A percentile compares a stretch with the other conserved stretches of the same genome.
Conservation (phyloP, 768 basidiomycete genomes). For the Mycena floridula region DNA sequence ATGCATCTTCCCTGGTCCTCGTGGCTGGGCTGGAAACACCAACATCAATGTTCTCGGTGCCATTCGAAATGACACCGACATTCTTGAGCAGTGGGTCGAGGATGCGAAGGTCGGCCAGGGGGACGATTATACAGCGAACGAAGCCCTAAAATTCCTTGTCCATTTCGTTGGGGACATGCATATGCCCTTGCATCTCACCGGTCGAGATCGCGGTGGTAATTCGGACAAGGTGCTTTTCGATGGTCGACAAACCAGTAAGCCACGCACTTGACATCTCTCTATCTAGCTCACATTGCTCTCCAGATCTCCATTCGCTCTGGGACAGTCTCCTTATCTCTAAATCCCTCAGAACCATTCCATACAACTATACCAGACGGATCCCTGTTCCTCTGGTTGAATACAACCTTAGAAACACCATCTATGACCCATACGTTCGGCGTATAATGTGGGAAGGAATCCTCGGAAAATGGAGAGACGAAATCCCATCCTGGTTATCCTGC, state of each 20-base stretch:
- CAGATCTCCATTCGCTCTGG: constrained; percentile 86
- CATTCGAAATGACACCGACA: constrained; percentile 67
- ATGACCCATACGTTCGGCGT: constrained; percentile 82
- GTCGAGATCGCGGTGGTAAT: constrained; percentile 86
- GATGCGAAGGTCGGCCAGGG: constrained; percentile 12
- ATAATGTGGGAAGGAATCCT: constrained; percentile 83
- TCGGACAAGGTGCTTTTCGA: constrained; percentile 70
- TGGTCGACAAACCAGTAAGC: constrained; percentile 63
- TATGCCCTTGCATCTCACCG: constrained; percentile 88
- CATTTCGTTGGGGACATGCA: constrained; percentile 95
- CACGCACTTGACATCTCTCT: neutral
- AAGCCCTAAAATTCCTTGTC: constrained; percentile 87
- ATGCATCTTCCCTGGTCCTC: constrained; percentile 72
- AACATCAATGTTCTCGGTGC: constrained; percentile 70
- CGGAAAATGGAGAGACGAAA: constrained; percentile 55
- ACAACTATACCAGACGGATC: constrained; percentile 74
- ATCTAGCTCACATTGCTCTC: constrained; percentile 1
- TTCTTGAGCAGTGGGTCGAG: constrained; percentile 47
- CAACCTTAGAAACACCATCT: constrained; percentile 71
- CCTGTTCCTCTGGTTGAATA: constrained; percentile 62
- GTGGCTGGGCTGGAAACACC: constrained; percentile 62
- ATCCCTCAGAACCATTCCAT: constrained; percentile 62
- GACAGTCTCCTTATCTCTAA: constrained; percentile 79
- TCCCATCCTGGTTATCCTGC: constrained; percentile 64
- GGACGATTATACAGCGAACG: constrained; percentile 43